Percentiles rank a stretch among this genome's conserved stretches.
These are phyloP conservation scores for Biscogniauxia sp. DNA, from an alignment of 2,329 filamentous ascomycete species.

Conservation along the genomic window DNA sequence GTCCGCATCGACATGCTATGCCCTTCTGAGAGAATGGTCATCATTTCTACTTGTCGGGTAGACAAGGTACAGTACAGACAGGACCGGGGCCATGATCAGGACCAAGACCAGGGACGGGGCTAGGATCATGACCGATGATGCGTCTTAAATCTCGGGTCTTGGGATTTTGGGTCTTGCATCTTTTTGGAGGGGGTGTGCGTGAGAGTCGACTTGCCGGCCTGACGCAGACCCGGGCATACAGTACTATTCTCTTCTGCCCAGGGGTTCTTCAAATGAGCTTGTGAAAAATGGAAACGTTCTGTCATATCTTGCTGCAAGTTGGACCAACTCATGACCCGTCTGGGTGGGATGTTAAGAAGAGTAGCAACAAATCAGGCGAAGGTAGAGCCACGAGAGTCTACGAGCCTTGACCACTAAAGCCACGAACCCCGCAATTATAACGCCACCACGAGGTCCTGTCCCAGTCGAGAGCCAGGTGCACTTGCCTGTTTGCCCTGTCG, in stretches of 20 bases:
- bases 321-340: neutral
- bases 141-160: neutral
- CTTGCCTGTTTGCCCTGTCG: neutral
- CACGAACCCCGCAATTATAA: slow-evolving; percentile 5
- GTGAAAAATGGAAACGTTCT: slow-evolving; percentile 16
- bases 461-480: neutral
- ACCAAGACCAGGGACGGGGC: neutral
- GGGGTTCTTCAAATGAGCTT: slow-evolving; percentile 18
- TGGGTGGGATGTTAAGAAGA: slow-evolving; percentile 6
- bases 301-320: slow-evolving; percentile 6
- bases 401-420: neutral
- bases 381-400: neutral
- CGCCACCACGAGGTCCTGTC: neutral
- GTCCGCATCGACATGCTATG: slow-evolving; percentile 12
- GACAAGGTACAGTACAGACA: neutral
- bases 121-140: neutral
- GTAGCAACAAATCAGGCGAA: slow-evolving; percentile 2
- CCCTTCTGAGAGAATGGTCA: neutral
- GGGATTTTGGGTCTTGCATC: neutral
- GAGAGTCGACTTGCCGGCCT: too few species aligned
- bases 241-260: neutral
- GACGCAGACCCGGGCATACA: neutral
- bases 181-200: neutral
- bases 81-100: neutral
- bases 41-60: neutral